A percentile compares a stretch with the other conserved stretches of the same genome.
These are phyloP conservation scores for Mortierella claussenii DNA, from an alignment of 192 early-diverging fungal species.

Conservation along the genomic window DNA sequence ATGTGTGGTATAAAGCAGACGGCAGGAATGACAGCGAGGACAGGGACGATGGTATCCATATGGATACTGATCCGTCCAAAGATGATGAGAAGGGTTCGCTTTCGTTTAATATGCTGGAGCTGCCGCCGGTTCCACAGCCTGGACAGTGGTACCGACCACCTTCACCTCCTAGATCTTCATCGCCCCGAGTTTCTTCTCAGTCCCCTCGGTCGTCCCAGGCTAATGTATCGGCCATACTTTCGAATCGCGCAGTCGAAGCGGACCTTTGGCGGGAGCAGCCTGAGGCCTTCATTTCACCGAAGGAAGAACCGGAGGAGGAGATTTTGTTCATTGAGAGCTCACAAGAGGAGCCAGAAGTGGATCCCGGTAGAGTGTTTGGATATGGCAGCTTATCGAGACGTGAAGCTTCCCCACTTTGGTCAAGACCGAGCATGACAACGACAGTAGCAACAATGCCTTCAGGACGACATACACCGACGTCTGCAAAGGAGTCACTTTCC, in stretches of 20 bases:
- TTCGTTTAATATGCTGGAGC: constrained; percentile 1
- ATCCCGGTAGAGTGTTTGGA: not conserved
- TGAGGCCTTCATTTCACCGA: not conserved
- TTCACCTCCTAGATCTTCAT: not conserved
- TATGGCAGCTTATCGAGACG: not conserved
- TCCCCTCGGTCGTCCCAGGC: not conserved
- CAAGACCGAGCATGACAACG: too few relatives aligned
- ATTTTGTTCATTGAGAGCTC: constrained; percentile 29
- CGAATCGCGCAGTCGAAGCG: not conserved
- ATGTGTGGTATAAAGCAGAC: not conserved
- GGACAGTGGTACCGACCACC: constrained; percentile 14
- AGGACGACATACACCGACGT: not conserved
- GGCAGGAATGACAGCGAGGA: not conserved
- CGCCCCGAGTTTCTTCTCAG: not conserved
- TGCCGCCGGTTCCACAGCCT: constrained; percentile 10
- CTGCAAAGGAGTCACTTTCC: not conserved
- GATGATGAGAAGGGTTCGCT: not conserved
- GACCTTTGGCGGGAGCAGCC: not conserved
- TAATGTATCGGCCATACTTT: not conserved
- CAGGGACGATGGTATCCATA: not conserved
- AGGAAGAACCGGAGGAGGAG: not conserved
- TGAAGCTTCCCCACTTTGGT: too few relatives aligned
- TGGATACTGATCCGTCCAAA: not conserved
- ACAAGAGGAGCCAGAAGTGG: constrained; percentile 3
- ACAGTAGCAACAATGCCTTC: not conserved